Evolutionary conservation across 139 green algal genomes (phyloP).

Genomic region (Diplosphaera chodatii): DNA sequence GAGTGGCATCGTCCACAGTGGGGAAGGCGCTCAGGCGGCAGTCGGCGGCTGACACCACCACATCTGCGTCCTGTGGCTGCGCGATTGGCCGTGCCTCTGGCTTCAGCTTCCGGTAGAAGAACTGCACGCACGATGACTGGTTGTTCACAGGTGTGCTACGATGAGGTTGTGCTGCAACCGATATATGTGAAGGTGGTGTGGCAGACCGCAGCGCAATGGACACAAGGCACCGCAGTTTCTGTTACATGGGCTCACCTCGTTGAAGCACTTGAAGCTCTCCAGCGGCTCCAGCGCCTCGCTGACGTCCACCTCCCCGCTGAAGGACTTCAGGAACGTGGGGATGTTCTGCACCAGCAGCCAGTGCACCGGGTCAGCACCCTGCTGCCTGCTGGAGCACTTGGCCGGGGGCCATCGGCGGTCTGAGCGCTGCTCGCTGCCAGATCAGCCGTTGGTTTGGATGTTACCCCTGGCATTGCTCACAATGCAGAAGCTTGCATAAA

Average conservation of each 20-base stretch:
- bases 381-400: too few species aligned
- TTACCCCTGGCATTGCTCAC: too few species aligned
- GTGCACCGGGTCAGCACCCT: too few species aligned
- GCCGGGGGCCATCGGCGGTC: too few species aligned
- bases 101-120: slow-evolving; percentile 59
- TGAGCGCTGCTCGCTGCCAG: too few species aligned
- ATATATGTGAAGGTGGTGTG: too few species aligned
- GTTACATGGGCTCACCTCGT: slow-evolving; percentile 18
- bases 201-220: too few species aligned
- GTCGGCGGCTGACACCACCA: slow-evolving; percentile 22
- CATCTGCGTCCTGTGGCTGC: background rate
- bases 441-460: too few species aligned
- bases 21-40: slow-evolving; percentile 27
- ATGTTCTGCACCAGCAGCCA: slow-evolving; percentile 14
- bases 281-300: slow-evolving; percentile 30
- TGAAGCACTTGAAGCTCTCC: slow-evolving; percentile 45
- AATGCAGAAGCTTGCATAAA: too few species aligned
- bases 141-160: too few species aligned
- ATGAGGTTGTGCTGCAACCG: too few species aligned
- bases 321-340: slow-evolving; percentile 22
- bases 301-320: slow-evolving; percentile 26
- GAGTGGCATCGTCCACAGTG: slow-evolving; percentile 32
- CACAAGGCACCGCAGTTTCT: too few species aligned
- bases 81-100: slow-evolving; percentile 38
- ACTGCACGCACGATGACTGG: slow-evolving; percentile 15